phyloP scores from a whole-genome alignment of 2,329 filamentous ascomycete genomes.

The Graphilbum sp. region DNA sequence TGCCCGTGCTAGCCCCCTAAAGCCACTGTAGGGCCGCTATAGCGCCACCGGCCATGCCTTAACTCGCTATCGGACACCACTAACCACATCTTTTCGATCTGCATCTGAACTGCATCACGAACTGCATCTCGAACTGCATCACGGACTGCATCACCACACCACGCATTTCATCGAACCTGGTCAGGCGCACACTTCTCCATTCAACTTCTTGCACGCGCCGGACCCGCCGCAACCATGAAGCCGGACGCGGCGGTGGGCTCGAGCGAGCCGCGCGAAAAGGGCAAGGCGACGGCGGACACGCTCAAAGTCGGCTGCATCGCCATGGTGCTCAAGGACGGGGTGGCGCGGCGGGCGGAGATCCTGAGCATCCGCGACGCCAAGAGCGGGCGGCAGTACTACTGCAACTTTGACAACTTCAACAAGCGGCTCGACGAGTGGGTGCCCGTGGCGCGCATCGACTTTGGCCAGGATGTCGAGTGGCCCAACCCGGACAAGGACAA shows the following conservation, averaged over 20 bases:
- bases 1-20: no score
- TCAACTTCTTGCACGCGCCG: background rate
- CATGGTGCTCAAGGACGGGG: conserved; percentile 55
- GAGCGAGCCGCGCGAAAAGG: conserved; percentile 48
- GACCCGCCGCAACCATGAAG: conserved; percentile 16
- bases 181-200: no score
- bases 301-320: conserved; percentile 49
- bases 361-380: conserved; percentile 86
- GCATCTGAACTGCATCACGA: no score
- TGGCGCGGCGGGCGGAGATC: conserved; percentile 84
- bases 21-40: no score
- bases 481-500: conserved; percentile 76
- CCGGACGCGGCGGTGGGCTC: conserved; percentile 40
- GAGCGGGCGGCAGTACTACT: conserved; percentile 79
- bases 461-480: conserved; percentile 89
- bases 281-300: conserved; percentile 71
- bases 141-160: no score
- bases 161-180: no score
- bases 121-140: no score
- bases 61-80: no score
- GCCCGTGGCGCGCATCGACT: conserved; percentile 63
- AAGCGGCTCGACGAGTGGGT: conserved; percentile 82
- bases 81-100: no score
- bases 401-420: conserved; percentile 98
- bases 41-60: no score